Conservation (phyloP, 768 basidiomycete genomes). For the Russula lepida region DNA sequence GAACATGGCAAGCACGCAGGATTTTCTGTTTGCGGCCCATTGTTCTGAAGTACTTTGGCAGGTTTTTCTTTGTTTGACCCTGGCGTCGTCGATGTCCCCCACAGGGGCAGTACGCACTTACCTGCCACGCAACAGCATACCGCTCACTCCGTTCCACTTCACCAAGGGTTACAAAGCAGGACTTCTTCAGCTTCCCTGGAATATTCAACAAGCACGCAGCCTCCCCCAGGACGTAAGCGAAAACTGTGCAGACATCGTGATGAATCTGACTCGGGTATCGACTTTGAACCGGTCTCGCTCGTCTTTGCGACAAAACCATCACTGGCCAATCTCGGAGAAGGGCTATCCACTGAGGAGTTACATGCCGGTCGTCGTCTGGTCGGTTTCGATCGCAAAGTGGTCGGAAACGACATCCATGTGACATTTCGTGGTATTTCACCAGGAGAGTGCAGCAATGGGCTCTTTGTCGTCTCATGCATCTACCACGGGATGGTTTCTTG, state of each 20-base stretch:
- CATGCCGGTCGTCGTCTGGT: conserved; percentile 72
- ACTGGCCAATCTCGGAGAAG: conserved; percentile 39
- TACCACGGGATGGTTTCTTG: conserved; percentile 74
- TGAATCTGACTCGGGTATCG: conserved; percentile 27
- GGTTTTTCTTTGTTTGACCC: not conserved
- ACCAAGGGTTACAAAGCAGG: not conserved
- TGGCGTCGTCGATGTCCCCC: not conserved
- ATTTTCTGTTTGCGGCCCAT: not conserved
- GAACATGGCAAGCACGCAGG: conserved; percentile 31
- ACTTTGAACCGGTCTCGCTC: conserved; percentile 46
- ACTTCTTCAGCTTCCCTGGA: not conserved
- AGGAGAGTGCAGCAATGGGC: conserved; percentile 61
- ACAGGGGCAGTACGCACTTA: not conserved
- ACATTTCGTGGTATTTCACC: conserved; percentile 70
- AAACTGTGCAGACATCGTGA: conserved; percentile 23
- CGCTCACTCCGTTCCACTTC: not conserved
- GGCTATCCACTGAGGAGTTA: conserved; percentile 61
- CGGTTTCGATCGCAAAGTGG: conserved; percentile 71
- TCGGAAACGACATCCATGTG: conserved; percentile 67
- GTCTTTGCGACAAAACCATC: conserved; percentile 48
- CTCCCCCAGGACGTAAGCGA: not conserved
- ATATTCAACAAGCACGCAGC: not conserved
- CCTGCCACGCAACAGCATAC: not conserved
- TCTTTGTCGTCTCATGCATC: conserved; percentile 91
- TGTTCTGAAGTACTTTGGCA: not conserved